Base-by-base conservation (phyloP, 2,329 filamentous ascomycete species). In the Cytospora piceae region DNA sequence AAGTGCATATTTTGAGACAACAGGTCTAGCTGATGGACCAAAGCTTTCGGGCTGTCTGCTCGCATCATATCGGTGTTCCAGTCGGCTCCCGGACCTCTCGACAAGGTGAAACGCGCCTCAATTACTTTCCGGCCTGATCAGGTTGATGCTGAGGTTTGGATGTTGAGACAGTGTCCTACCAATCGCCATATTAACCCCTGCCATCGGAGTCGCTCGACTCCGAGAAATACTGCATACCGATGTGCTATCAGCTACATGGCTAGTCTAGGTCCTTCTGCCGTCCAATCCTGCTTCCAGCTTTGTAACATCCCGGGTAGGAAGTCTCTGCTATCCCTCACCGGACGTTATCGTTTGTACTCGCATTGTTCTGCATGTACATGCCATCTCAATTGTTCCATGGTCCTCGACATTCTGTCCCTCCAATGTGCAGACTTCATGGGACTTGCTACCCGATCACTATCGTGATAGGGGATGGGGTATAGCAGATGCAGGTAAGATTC, bases 111-210 rank as follows among this genome's bases (percentile, higher is more conserved):
- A 69, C 1, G 69, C 71, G 63, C 75, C 74, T 64, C 77, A 73
- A 0, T 67, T 71, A 49, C 67, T 71, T 53, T 73, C 73, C 31
- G 74, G 73, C 65, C 77, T 74, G 11, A 74, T 76, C 9, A 80
- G 70, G 8, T 70, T 70, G 32, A 80, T 75, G 34, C 73, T 73
- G 39, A 79, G 72, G 7, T 72, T 71, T 1, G 74, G 64, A 32
- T 79, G 77, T 60, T 72, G 77, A 79, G 29, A 80, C 77, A n/a
- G 78, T 76, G 51, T 80, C 80, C 78, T 78, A 80, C 8, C 75
- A 75, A 12, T 63, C 66, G 5, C 70, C 64, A 22, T 71, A 69
- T 1, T 69, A 67, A 12, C 71, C 68, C 0, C 67, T 67, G 12
- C 29, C 39, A 27, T 63, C 66, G 4, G 64, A 67, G 2, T 70